A percentile compares a stretch with the other conserved stretches of the same genome.
phyloP scores from a whole-genome alignment of 768 basidiomycete genomes.

The Cubamyces sp. region DNA sequence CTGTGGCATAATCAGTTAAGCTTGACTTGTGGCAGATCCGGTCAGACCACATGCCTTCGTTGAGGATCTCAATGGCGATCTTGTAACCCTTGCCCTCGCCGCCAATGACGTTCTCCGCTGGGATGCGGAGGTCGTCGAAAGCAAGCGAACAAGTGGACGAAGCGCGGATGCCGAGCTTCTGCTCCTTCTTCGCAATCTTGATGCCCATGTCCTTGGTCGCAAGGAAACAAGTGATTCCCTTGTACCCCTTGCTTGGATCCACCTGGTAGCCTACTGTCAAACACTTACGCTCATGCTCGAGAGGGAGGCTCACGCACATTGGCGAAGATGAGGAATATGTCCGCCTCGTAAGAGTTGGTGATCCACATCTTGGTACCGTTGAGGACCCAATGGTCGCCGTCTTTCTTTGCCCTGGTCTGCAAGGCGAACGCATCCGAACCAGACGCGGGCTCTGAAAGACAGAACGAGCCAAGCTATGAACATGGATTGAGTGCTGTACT shows the following conservation, averaged over 20 bases:
- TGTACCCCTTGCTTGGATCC: constrained; percentile 94
- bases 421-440: constrained; percentile 98
- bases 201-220: constrained; percentile 97
- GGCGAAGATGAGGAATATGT: constrained; percentile 93
- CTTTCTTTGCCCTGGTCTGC: constrained; percentile 88
- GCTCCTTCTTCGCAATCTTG: constrained; percentile 97
- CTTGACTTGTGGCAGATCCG: too few relatives aligned
- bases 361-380: constrained; percentile 99
- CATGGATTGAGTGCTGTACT: not conserved
- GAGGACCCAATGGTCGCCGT: constrained; percentile 83
- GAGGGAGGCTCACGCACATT: constrained; percentile 57
- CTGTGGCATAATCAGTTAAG: constrained; percentile 33
- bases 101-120: constrained; percentile 87
- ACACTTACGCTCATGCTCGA: not conserved
- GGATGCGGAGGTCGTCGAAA: constrained; percentile 93
- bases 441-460: constrained; percentile 88
- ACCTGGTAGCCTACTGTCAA: constrained; percentile 42
- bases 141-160: constrained; percentile 93
- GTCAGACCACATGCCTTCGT: constrained; percentile 65
- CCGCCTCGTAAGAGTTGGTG: constrained; percentile 91
- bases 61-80: constrained; percentile 95
- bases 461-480: constrained; percentile 89
- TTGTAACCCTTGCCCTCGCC: constrained; percentile 94
- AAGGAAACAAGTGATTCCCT: constrained; percentile 98
- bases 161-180: constrained; percentile 96